These are phyloP conservation scores for Leccinum imitatum DNA, from an alignment of 768 basidiomycete species.

Conservation along the genomic window DNA sequence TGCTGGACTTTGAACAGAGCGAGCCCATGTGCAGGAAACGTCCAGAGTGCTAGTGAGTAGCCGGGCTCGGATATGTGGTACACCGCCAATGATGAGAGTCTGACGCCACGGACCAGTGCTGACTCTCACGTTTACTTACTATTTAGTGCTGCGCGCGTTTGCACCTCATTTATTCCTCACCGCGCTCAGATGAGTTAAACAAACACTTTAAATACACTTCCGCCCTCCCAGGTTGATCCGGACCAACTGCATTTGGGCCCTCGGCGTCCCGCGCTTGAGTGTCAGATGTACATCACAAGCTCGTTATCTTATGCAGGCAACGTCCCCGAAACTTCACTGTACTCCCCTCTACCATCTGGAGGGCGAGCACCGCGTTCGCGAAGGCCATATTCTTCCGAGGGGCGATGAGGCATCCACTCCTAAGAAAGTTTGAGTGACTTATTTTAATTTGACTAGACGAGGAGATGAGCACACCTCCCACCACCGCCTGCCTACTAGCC, in stretches of 20 bases:
- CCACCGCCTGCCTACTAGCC: constrained; percentile 68
- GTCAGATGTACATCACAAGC: constrained; percentile 2
- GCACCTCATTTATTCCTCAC: constrained; percentile 24
- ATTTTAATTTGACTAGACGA: constrained; percentile 16
- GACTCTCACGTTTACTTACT: constrained; percentile 17
- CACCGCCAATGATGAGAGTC: neutral
- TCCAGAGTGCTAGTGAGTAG: neutral
- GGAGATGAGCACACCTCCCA: constrained; percentile 67
- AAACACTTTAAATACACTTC: constrained; percentile 1
- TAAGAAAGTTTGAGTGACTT: constrained; percentile 21
- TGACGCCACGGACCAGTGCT: neutral
- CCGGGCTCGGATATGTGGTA: neutral
- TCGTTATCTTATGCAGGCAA: constrained; percentile 22
- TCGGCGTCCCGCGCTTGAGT: neutral
- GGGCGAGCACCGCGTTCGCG: constrained; percentile 35
- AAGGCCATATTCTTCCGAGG: constrained; percentile 52
- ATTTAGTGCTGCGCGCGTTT: constrained; percentile 5
- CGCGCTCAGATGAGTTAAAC: constrained; percentile 7
- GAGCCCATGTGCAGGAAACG: constrained; percentile 47
- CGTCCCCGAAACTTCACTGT: constrained; percentile 41
- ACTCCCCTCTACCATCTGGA: constrained; percentile 41
- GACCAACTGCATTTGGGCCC: neutral
- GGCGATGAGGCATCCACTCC: constrained; percentile 48
- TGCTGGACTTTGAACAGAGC: constrained; percentile 51
- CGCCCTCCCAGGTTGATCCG: neutral